Evolutionary conservation across 345 rosid genomes (phyloP), one percentile per base, ranked within the genome.

Genomic region (Gossypium australe): DNA sequence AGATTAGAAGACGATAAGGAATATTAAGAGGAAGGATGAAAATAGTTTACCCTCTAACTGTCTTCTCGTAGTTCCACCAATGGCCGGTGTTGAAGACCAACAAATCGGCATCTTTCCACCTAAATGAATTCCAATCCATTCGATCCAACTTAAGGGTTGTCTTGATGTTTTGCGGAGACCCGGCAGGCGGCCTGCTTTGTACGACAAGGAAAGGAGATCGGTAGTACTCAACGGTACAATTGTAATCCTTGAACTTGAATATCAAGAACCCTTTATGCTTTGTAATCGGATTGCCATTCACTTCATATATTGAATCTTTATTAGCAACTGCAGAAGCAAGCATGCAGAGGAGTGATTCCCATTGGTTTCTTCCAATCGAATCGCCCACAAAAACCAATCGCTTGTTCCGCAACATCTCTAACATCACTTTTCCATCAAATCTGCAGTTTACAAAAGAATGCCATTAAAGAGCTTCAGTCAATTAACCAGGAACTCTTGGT

Each of bases 41-140:
- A 24, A 66, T 7, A 41, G 76, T 73, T 83, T 85, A 95, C 99
- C 89, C 89, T 85, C 94, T 88, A 44, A 87, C 79, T 29, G 99
- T 95, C 87, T 95, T 95, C 88, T 91, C 98, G 2, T 89, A 81
- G 79, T 91, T 93, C 97, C 97, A 93, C 99, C 98, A 95, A 65
- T 95, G 98, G 75, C 99, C 98, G 0, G 91, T 88, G 82, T 95
- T 95, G 77, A 95, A 82, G 74, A 95, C 85, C 69, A 95, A 78
- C 48, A 93, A 69, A 81, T 93, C 99, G 0, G 99, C 91, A 29
- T 85, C 86, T 76, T 51, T 89, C 99, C 99, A 95, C 76, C 82
- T 90, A 49, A 49, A 55, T 1, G 87, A 84, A 56, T 62, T 86
- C 97, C 98, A 93, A 72, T 95, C 99, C 98, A 93, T 89, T 52